Base-by-base conservation (phyloP, 305 asterid species). In the Andrographis paniculata region DNA sequence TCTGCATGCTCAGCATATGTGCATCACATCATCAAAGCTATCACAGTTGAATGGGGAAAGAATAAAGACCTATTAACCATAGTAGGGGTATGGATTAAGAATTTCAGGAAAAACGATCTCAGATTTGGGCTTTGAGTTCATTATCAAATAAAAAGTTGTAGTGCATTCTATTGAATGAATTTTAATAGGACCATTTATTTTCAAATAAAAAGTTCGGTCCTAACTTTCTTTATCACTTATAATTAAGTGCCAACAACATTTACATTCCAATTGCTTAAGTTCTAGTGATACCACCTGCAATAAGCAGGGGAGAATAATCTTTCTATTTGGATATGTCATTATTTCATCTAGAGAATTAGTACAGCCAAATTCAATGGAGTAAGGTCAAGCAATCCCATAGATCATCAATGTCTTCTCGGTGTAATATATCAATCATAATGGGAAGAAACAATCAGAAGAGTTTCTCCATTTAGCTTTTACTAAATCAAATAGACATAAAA, bases 391-490 rank as follows among this genome's bases (percentile, higher is more conserved):
- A 33, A 60, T 56, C 42, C 18, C 15, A 46, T 16, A 16, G 36
- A 47, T 50, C 58, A 50, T 38, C 58, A 48, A 58, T 48, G 23
- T 50, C 40, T 30, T 14, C 44, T 53, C 46, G 14, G n/a, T 40
- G 11, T 1, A 6, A 5, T 33, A 33, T 9, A 44, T 56, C 41
- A 30, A 60, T 39, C 40, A 59, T 12, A 53, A 42, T 15, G 43
- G 36, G 17, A 28, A 10, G n/a, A n/a, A n/a, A n/a, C n/a, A n/a
- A n/a, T n/a, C n/a, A 33, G 4, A 33, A 7, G 12, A 13, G 4
- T 2, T 33, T 37, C 48, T 20, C 28, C 45, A 28, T 39, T 22
- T 43, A 45, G 36, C 45, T 37, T 27, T 28, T 15, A 47, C 18
- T 40, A 18, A 52, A 37, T 45, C 16, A 52, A 11, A 27, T 41